Base-by-base conservation (phyloP, 2,329 filamentous ascomycete species). In the Epichloe sibirici region DNA sequence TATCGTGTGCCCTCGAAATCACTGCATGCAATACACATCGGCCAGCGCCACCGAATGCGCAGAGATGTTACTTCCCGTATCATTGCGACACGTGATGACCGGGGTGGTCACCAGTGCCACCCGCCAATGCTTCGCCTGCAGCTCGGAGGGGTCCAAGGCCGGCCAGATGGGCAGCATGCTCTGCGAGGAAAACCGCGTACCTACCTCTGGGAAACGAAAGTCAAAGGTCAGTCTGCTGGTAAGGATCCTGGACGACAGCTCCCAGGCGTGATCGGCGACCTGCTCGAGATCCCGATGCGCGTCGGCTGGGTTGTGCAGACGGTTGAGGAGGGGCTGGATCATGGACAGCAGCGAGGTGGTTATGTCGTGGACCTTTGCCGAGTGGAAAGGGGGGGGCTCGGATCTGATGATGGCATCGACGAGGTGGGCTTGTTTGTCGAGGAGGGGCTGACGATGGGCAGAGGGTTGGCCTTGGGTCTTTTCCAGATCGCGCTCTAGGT, bases 81-180 rank as follows among this genome's bases (percentile, higher is more conserved):
- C 76, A 56, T 78, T 76, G 35, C 76, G 70, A 58, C 77, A 71
- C 2, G 75, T 79, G 45, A 81, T 71, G 8, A 74, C 71, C 1
- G 78, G 78, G 0, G 77, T 79, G 5, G 77, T 73, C 31, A 77
- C 74, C 2, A 79, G 67, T 51, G 74, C 72, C n/a, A 81, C 63
- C 5, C 77, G 72, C 64, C 69, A 74, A 58, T 79, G 75, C 58
- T 70, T 69, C 5, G 69, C 65, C 64, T 79, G 75, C 21, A 80
- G 62, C 49, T 72, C 66, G 51, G 68, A 61, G 0, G 70, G 65
- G 38, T 73, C 67, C 31, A 66, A 58, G 38, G 61, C 57, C 25
- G 69, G 68, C 63, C 76, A 76, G 55, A 76, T 67, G 51, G 57
- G 71, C 45, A 66, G 64, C 72, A 76, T 81, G 57, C 66, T 70